Evolutionary conservation across 2,329 filamentous ascomycete genomes (phyloP).

Genomic region (Alternaria atra): DNA sequence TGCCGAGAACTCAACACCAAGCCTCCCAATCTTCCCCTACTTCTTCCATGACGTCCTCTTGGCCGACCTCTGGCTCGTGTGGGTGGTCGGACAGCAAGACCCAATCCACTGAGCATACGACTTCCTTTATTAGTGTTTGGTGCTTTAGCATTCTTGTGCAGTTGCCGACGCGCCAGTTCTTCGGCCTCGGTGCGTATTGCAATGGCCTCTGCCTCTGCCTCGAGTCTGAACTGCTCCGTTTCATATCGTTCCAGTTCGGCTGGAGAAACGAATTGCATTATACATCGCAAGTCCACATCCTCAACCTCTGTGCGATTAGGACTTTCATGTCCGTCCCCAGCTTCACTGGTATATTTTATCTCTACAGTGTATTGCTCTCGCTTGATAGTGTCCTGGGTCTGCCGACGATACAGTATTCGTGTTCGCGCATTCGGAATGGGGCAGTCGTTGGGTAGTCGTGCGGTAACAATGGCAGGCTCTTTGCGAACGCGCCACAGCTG

Average conservation of each 20-base stretch:
- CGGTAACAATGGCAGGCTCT: slow-evolving; percentile 39
- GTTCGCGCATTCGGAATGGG: slow-evolving; percentile 41
- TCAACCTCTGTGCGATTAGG: slow-evolving; percentile 20
- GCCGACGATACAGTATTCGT: slow-evolving; percentile 42
- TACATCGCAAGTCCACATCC: slow-evolving; percentile 40
- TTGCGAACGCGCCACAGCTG: slow-evolving; percentile 41
- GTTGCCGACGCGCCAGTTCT: slow-evolving; percentile 24
- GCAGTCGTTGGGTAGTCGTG: slow-evolving; percentile 30
- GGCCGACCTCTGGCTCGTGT: slow-evolving; percentile 20
- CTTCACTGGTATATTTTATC: slow-evolving; percentile 16
- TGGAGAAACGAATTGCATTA: slow-evolving; percentile 41
- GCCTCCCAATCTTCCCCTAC: slow-evolving; percentile 8
- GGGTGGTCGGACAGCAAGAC: slow-evolving; percentile 13
- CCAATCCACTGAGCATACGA: slow-evolving; percentile 20
- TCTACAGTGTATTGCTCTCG: slow-evolving; percentile 41
- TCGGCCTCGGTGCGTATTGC: slow-evolving; percentile 32
- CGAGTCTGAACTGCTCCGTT: slow-evolving; percentile 41
- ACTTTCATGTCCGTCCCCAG: neutral
- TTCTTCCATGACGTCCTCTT: slow-evolving; percentile 21
- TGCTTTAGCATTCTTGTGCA: slow-evolving; percentile 38
- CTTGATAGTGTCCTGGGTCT: slow-evolving; percentile 33
- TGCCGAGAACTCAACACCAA: neutral
- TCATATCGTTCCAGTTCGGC: slow-evolving; percentile 46
- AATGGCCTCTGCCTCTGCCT: slow-evolving; percentile 38
- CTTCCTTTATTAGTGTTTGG: slow-evolving; percentile 20